Evolutionary conservation across 2,329 filamentous ascomycete genomes (phyloP).

Genomic region (Aspergillus spinulosporus): DNA sequence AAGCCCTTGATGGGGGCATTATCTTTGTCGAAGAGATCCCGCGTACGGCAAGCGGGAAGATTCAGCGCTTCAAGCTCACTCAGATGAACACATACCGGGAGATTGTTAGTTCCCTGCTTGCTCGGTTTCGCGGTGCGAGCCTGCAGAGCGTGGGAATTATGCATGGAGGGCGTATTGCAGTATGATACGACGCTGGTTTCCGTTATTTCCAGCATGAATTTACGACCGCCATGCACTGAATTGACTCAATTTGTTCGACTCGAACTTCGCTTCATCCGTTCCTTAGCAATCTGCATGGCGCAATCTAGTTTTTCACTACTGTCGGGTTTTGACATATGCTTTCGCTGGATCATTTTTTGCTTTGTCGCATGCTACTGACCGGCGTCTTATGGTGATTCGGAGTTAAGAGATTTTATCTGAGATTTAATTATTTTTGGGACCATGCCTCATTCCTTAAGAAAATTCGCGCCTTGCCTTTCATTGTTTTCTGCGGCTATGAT

Average conservation of each 20-base stretch:
- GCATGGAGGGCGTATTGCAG: conserved; percentile 25
- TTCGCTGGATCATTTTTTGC: neutral
- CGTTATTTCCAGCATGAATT: neutral
- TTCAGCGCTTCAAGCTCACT: conserved; percentile 44
- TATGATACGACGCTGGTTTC: conserved; percentile 15
- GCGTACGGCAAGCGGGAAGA: conserved; percentile 53
- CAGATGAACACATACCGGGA: conserved; percentile 44
- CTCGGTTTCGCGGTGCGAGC: conserved; percentile 27
- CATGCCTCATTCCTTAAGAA: neutral
- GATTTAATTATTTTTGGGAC: neutral
- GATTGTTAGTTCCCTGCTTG: conserved; percentile 35
- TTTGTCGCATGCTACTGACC: neutral
- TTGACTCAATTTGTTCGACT: neutral
- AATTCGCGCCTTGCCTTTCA: neutral
- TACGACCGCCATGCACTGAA: neutral
- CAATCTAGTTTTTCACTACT: neutral
- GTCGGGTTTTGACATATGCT: neutral
- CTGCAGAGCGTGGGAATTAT: conserved; percentile 25
- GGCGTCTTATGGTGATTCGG: neutral
- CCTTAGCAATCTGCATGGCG: conserved; percentile 2
- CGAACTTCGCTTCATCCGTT: neutral
- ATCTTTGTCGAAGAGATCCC: conserved; percentile 52
- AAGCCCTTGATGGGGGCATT: conserved; percentile 49
- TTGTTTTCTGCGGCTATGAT: neutral
- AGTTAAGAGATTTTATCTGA: neutral